A percentile compares a stretch with the other conserved stretches of the same genome.
These are phyloP conservation scores for Aspergillus clavatus DNA, from an alignment of 2,329 filamentous ascomycete genomes.

Conservation along the genomic window DNA sequence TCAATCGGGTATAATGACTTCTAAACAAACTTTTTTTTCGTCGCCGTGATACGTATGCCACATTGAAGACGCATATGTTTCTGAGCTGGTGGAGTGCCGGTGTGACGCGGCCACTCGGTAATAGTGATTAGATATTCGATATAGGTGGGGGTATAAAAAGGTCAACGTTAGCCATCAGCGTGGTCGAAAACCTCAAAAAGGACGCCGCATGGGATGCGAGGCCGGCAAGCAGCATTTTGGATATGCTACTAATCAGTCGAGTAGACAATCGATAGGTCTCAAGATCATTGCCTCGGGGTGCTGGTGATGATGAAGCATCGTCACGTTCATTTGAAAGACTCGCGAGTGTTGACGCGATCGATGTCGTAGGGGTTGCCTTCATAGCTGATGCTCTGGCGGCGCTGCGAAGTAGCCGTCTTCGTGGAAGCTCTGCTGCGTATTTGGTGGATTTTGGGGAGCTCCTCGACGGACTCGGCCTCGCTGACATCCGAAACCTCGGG, in stretches of 20 bases:
- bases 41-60: not conserved
- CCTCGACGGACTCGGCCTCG: constrained; percentile 10
- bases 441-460: constrained; percentile 12
- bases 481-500: constrained; percentile 2
- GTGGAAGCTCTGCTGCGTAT: constrained; percentile 7
- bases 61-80: not conserved
- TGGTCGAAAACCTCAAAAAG: too few species aligned
- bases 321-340: constrained; percentile 20
- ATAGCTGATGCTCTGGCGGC: constrained; percentile 13
- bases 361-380: constrained; percentile 26
- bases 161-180: too few species aligned
- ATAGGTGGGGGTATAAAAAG: not conserved
- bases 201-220: too few species aligned
- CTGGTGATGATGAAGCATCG: too few species aligned
- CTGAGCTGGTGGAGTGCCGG: not conserved
- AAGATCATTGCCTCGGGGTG: too few species aligned
- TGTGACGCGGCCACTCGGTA: not conserved
- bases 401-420: constrained; percentile 7
- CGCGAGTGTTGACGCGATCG: constrained; percentile 21
- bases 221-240: too few species aligned
- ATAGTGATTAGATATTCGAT: not conserved
- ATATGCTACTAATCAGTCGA: too few species aligned
- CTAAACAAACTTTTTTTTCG: not conserved
- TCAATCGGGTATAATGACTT: not conserved
- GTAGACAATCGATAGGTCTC: not conserved